Base-by-base conservation (phyloP, 768 basidiomycete genomes). In the Boletus reticulatus region DNA sequence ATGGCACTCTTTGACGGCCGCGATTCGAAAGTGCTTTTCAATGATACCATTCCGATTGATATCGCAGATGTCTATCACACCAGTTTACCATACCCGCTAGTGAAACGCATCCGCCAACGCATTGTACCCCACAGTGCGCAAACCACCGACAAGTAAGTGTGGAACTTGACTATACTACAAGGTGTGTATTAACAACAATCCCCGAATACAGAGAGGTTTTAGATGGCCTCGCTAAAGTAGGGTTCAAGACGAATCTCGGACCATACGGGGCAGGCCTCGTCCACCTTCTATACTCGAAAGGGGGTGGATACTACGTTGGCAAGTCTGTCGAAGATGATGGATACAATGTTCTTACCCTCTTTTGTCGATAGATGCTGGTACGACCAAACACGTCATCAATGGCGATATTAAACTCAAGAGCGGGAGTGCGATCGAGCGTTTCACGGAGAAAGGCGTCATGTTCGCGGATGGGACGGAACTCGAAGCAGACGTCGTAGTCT, bases 351-450 rank as follows among this genome's bases (percentile, higher is more conserved):
- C 31, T 46, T 3, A 45, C 13, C 36, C 2, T 2, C 7, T 17
- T 3, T 20, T 27, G 27, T 36, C 5, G n/a, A 48, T 39, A 73
- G 73, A 72, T n/a, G 59, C 62, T 9, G 80, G 78, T 9, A 76
- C 76, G 1, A 75, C 76, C 47, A 70, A 75, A 50, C 67, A 76
- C 49, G 76, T 82, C 59, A 73, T 72, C 22, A 65, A 78, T 20
- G 79, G 82, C 13, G 71, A 75, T 43, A 81, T 84, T 70, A 80
- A 80, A 60, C 59, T 84, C 65, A 82, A 80, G 71, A 75, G 67
- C 59, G 80, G 78, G 20, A 64, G 70, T 9, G 43, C 59, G 2
- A 69, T 74, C 49, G 58, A 65, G 39, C 47, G 56, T 1, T 75
- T 73, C 60, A 76, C 71, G 0, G 50, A 65, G 48, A 60, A 64